Percentiles rank a stretch among this genome's conserved stretches.
These are phyloP conservation scores for Starmera dryadoides DNA, from an alignment of 805 yeast species.

Conservation along the genomic window DNA sequence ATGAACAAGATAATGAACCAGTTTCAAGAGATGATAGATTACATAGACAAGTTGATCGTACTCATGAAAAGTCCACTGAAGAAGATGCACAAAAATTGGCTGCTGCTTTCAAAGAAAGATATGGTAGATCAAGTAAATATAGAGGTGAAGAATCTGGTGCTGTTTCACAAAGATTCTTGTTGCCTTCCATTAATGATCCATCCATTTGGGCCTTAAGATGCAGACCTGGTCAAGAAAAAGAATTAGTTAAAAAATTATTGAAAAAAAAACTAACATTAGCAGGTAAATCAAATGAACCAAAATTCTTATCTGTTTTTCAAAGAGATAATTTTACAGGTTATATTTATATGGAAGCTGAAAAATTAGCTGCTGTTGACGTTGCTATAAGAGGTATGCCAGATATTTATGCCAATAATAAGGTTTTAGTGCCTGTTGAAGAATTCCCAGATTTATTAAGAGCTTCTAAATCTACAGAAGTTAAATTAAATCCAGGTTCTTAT, in stretches of 20 bases:
- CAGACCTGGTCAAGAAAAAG: constrained; percentile 89
- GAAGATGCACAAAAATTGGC: constrained; percentile 95
- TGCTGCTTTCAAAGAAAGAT: constrained; percentile 83
- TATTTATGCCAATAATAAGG: constrained; percentile 64
- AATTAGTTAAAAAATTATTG: constrained; percentile 73
- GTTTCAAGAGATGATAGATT: constrained; percentile 59
- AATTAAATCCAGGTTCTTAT: constrained; percentile 85
- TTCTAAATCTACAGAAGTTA: constrained; percentile 79
- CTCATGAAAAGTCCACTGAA: constrained; percentile 80
- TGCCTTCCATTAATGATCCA: constrained; percentile 96
- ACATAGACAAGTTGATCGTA: constrained; percentile 86
- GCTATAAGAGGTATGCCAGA: constrained; percentile 89
- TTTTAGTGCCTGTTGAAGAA: constrained; percentile 91
- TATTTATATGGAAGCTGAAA: constrained; percentile 89
- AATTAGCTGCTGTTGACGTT: constrained; percentile 83
- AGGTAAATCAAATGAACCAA: constrained; percentile 70
- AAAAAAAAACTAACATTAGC: constrained; percentile 78
- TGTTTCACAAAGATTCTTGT: constrained; percentile 85
- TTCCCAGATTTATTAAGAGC: constrained; percentile 90
- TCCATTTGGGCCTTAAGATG: constrained; percentile 94
- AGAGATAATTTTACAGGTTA: constrained; percentile 91
- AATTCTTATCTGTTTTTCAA: constrained; percentile 85
- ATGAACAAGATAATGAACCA: constrained; percentile 46
- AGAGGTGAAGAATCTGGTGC: constrained; percentile 76
- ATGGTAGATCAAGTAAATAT: constrained; percentile 81